Conservation (phyloP, 2,329 filamentous ascomycete species). For the Trichoderma aggressivum region DNA sequence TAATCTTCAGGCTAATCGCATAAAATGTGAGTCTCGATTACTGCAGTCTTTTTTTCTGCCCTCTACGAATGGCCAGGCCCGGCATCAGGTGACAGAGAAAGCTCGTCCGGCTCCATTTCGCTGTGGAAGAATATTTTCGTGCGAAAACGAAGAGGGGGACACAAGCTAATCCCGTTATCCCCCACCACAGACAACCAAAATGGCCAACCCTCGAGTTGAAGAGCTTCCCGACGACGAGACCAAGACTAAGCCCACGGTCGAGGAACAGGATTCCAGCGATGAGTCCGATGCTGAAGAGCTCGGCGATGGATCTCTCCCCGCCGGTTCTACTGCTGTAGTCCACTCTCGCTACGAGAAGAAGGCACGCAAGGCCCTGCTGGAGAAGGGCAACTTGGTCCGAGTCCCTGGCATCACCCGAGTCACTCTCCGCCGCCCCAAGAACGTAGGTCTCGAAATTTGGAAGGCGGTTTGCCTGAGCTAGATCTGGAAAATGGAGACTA, state of each 20-base stretch:
- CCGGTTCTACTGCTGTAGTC: slow-evolving; percentile 83
- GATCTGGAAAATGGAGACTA: slow-evolving; percentile 25
- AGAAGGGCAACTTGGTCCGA: slow-evolving; percentile 95
- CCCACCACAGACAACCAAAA: slow-evolving; percentile 52
- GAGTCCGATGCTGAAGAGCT: slow-evolving; percentile 80
- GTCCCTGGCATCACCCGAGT: slow-evolving; percentile 97
- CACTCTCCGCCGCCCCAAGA: slow-evolving; percentile 96
- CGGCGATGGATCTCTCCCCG: slow-evolving; percentile 71
- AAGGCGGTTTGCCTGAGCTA: background rate
- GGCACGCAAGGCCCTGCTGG: slow-evolving; percentile 98
- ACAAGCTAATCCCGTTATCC: slow-evolving; percentile 29
- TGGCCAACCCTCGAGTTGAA: slow-evolving; percentile 98
- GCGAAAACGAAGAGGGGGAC: slow-evolving; percentile 24
- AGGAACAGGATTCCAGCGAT: slow-evolving; percentile 70
- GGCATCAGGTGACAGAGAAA: background rate
- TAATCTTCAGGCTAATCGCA: slow-evolving; percentile 35
- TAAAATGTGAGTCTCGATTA: slow-evolving; percentile 31
- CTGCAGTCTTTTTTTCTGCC: background rate
- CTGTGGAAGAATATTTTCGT: slow-evolving; percentile 18
- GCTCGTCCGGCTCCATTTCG: background rate
- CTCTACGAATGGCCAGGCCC: background rate
- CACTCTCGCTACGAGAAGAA: slow-evolving; percentile 99
- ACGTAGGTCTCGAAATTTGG: slow-evolving; percentile 65
- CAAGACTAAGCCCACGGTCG: slow-evolving; percentile 69
- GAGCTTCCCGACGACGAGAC: slow-evolving; percentile 91